Evolutionary conservation across 352 stramenopile genomes (phyloP).

Genomic region (Phytophthora cactorum): DNA sequence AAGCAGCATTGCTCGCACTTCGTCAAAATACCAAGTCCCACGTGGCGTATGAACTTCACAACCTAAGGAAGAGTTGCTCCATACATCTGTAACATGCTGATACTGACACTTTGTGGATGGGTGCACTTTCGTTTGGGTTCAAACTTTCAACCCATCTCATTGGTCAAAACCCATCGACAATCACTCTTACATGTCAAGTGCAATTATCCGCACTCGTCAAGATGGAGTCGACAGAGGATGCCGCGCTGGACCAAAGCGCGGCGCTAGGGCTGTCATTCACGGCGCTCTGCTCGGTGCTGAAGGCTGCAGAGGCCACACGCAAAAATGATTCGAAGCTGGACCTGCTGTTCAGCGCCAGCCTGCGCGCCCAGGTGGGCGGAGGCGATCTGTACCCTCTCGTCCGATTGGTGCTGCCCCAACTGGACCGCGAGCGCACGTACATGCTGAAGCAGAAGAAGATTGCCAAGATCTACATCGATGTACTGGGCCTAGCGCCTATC

Average conservation of each 20-base stretch:
- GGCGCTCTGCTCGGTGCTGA: constrained; percentile 75
- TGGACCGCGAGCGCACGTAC: constrained; percentile 87
- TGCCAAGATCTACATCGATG: constrained; percentile 75
- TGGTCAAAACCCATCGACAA: constrained; percentile 23
- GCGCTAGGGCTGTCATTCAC: constrained; percentile 67
- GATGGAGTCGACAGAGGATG: background rate
- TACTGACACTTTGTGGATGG: constrained; percentile 9
- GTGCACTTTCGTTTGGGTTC: constrained; percentile 2
- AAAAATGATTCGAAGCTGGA: constrained; percentile 80
- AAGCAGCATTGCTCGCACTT: constrained; percentile 22
- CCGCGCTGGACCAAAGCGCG: constrained; percentile 21
- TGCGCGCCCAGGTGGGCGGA: constrained; percentile 58
- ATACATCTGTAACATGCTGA: background rate
- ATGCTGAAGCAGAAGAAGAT: constrained; percentile 91
- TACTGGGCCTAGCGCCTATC: constrained; percentile 67
- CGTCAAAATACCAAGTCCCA: background rate
- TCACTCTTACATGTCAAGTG: constrained; percentile 1
- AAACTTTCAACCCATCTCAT: constrained; percentile 3
- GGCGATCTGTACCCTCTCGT: constrained; percentile 79
- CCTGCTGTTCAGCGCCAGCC: constrained; percentile 74
- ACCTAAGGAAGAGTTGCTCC: background rate
- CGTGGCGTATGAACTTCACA: constrained; percentile 4
- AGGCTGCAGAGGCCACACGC: constrained; percentile 69
- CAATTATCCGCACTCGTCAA: constrained; percentile 9
- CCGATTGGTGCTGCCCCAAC: constrained; percentile 74